Base-by-base conservation (phyloP, 176 grass and related monocot genomes). In the Aegilops sharonensis region DNA sequence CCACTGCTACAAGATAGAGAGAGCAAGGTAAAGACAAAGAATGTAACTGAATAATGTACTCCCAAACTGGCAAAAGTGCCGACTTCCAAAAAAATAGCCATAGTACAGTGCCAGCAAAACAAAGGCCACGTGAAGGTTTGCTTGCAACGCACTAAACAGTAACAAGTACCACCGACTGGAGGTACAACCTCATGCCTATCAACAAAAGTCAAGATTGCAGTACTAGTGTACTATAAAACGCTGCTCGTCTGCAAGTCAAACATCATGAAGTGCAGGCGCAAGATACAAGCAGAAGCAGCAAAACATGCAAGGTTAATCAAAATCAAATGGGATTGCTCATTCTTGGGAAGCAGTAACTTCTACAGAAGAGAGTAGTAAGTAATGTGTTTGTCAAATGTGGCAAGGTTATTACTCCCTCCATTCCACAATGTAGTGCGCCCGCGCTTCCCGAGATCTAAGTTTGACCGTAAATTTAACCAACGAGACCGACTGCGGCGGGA, bases 141-240 rank as follows among this genome's bases (percentile, higher is more conserved):
- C 70, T 81, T 77, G 68, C 81, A 87, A 48, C 36, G 40, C 50
- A 91, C 29, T 75, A 84, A 88, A 91, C 69, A 80, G 76, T 84
- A 91, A 84, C n/a, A 77, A 75, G 80, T 76, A 84, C 69, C 77
- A 63, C 29, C 75, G 84, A 62, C 61, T 70, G 1, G 29, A 60
- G 77, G 77, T 77, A 80, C 60, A 88, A 31, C 14, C 37, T 78
- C 27, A 78, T 68, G 5, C 47, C 89, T 76, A 87, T 75, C 47
- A 80, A 37, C 52, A 85, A 31, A 88, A 80, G 62, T 75, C 77
- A 77, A 91, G 68, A 80, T 84, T 68, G 66, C 27, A 21, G 45
- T 80, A 84, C 80, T 78, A 50, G 15, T 72, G 20, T 74, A 79
- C 43, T 45, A 39, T 69, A 70, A 11, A 11, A 43, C 12, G 34